A percentile compares a stretch with the other conserved stretches of the same genome.
These are phyloP conservation scores for Chrysoporthe puriensis DNA, from an alignment of 2,329 filamentous ascomycete genomes.

Conservation along the genomic window DNA sequence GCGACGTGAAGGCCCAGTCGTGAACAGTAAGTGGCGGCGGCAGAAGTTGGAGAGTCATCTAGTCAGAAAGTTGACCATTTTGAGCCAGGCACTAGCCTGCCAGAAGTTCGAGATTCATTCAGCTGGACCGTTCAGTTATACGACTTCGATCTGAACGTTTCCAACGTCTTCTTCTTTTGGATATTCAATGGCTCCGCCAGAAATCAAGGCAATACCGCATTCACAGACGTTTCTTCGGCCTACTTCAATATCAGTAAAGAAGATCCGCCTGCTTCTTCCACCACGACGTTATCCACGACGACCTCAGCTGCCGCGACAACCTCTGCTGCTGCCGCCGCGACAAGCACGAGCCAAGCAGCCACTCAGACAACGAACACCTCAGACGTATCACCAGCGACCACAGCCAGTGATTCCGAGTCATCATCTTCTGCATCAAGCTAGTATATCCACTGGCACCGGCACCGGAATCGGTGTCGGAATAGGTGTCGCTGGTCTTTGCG, in stretches of 20 bases:
- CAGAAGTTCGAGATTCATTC: slow-evolving; percentile 20
- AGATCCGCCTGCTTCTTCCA: not conserved
- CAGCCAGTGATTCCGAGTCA: not conserved
- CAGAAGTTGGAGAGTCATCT: slow-evolving; percentile 24
- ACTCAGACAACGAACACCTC: not conserved
- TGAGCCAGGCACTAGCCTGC: slow-evolving; percentile 2
- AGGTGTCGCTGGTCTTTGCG: slow-evolving; percentile 9
- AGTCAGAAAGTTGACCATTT: slow-evolving; percentile 23
- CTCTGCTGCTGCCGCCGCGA: not conserved
- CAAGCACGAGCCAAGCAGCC: not conserved
- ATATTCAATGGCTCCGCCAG: slow-evolving; percentile 30
- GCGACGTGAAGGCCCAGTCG: slow-evolving; percentile 41
- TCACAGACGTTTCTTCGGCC: slow-evolving; percentile 10
- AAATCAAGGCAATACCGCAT: slow-evolving; percentile 23
- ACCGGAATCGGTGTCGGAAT: slow-evolving; percentile 18
- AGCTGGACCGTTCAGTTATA: slow-evolving; percentile 30
- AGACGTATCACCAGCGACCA: slow-evolving; percentile 2
- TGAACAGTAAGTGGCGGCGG: slow-evolving; percentile 30
- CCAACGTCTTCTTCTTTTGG: slow-evolving; percentile 32
- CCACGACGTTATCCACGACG: not conserved
- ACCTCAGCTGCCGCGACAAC: not conserved
- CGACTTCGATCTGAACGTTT: slow-evolving; percentile 26
- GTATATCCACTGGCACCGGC: slow-evolving; percentile 13
- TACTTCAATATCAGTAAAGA: slow-evolving; percentile 30
- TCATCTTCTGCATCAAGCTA: not conserved